These are phyloP conservation scores for Tarenaya hassleriana DNA, from an alignment of 345 rosid genomes.

Conservation along the genomic window DNA sequence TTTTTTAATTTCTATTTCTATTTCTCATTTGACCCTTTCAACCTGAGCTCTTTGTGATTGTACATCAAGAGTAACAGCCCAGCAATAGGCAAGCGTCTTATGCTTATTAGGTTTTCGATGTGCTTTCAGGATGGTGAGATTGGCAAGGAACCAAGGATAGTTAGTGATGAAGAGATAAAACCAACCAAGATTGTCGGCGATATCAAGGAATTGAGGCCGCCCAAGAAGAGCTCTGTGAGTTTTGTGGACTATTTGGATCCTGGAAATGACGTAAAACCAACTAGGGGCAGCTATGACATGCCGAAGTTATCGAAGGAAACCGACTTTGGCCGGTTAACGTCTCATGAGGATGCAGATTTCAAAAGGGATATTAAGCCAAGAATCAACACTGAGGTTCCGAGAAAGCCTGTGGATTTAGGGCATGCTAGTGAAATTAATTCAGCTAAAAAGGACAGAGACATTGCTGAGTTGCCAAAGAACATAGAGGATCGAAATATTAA, in stretches of 20 bases:
- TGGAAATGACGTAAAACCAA: constrained; percentile 26
- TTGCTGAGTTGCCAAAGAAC: constrained; percentile 28
- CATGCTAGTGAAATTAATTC: constrained; percentile 33
- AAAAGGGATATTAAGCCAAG: constrained; percentile 23
- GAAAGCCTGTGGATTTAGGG: constrained; percentile 27
- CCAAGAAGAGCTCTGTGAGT: constrained; percentile 18
- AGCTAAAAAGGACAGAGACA: constrained; percentile 21
- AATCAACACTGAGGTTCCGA: constrained; percentile 7
- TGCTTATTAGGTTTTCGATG: background rate
- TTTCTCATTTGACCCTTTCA: background rate
- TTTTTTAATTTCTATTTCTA: background rate
- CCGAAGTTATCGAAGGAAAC: constrained; percentile 19
- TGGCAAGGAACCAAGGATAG: constrained; percentile 34
- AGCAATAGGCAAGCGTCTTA: constrained; percentile 19
- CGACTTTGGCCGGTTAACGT: background rate
- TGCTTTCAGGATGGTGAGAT: constrained; percentile 33
- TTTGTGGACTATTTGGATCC: constrained; percentile 16
- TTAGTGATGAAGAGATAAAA: constrained; percentile 31
- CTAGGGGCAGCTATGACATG: constrained; percentile 24
- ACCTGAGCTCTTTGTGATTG: constrained; percentile 4
- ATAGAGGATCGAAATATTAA: constrained; percentile 22
- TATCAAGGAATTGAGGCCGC: constrained; percentile 30
- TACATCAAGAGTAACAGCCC: constrained; percentile 14
- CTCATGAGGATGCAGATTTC: constrained; percentile 21
- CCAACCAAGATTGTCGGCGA: constrained; percentile 20